These are phyloP conservation scores for Capsaspora owczarzaki DNA, from an alignment of 78 protist species.

Conservation along the genomic window DNA sequence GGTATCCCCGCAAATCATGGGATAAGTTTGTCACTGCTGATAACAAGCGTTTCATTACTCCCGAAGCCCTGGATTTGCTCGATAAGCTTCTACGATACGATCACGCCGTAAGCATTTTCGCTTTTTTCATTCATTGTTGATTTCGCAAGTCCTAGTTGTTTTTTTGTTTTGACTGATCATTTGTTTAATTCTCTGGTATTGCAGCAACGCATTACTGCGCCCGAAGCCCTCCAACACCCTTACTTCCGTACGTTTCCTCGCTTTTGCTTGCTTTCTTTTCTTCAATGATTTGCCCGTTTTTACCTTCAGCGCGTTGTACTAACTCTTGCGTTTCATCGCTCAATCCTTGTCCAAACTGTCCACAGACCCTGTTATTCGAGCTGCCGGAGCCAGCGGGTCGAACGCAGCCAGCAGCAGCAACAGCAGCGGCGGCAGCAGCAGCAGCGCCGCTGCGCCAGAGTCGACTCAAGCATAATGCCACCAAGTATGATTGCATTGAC, in stretches of 20 bases:
- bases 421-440: no score
- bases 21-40: slow-evolving; percentile 46
- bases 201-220: slow-evolving; percentile 56
- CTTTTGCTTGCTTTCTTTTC: no score
- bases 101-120: slow-evolving; percentile 57
- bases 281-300: no score
- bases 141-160: background rate
- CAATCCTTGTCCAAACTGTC: no score
- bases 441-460: no score
- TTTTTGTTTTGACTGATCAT: background rate
- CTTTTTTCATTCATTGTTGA: background rate
- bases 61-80: slow-evolving; percentile 94
- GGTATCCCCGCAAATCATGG: slow-evolving; percentile 31
- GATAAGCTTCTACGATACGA: slow-evolving; percentile 86
- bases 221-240: slow-evolving; percentile 67
- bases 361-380: no score
- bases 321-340: no score
- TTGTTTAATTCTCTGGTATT: background rate
- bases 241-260: slow-evolving; percentile 42
- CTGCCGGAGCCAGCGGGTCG: no score
- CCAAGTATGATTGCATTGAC: no score
- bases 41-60: slow-evolving; percentile 67
- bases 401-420: no score
- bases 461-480: no score
- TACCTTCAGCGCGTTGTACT: no score